phyloP scores from a whole-genome alignment of 352 stramenopile genomes.

The Globisporangium nodosum region DNA sequence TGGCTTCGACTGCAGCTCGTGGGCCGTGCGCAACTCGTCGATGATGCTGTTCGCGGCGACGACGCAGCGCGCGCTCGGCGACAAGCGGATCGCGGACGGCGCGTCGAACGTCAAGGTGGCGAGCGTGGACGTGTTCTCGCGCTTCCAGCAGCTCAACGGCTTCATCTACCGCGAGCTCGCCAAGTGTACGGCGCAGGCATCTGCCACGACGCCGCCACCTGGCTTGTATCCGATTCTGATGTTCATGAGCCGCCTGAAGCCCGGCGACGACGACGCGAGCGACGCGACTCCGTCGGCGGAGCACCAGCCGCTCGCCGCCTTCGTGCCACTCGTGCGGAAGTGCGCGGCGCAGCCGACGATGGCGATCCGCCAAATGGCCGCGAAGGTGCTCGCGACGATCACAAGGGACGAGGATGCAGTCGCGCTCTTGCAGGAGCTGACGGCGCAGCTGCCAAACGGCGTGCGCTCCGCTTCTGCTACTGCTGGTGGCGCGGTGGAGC shows the following conservation, averaged over 20 bases:
- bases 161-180: constrained; percentile 60
- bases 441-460: constrained; percentile 32
- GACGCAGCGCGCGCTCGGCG: constrained; percentile 71
- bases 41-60: constrained; percentile 90
- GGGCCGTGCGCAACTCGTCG: constrained; percentile 87
- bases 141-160: constrained; percentile 59
- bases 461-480: constrained; percentile 7
- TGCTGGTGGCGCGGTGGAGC: not conserved
- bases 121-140: constrained; percentile 70
- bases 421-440: constrained; percentile 30
- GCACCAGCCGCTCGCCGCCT: constrained; percentile 32
- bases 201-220: constrained; percentile 26
- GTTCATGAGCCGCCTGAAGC: constrained; percentile 71
- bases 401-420: constrained; percentile 48
- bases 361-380: constrained; percentile 75
- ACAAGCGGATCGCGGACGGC: constrained; percentile 81
- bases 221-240: constrained; percentile 74
- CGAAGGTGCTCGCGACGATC: constrained; percentile 68
- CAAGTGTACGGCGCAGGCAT: constrained; percentile 17
- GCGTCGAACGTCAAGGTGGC: constrained; percentile 54
- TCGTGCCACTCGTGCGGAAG: constrained; percentile 61
- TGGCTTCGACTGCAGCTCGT: constrained; percentile 80
- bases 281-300: constrained; percentile 5
- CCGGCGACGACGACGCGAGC: constrained; percentile 48
- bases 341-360: constrained; percentile 70